Base-by-base conservation (phyloP, 2,329 filamentous ascomycete genomes). In the Fusarium domesticum region DNA sequence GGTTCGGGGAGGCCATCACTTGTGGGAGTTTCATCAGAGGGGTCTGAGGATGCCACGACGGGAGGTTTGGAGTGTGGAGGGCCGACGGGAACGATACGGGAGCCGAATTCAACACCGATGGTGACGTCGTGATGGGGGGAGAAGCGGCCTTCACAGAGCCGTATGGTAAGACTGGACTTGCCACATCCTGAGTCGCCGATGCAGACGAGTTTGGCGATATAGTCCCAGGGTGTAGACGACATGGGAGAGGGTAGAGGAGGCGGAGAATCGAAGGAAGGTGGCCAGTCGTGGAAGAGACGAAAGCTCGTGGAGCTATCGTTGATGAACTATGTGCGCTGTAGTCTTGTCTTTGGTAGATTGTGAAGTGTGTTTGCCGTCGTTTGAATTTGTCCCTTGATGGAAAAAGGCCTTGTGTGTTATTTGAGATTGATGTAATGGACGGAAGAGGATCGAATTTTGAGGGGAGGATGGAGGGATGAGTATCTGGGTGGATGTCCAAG, bases 141-240 rank as follows among this genome's bases (percentile, higher is more conserved):
- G 76, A 97, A 96, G 67, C 92, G 89, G 60, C 91, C 91, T 77
- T 96, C 92, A 74, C 92, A 96, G 53, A 97, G 87, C 53, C 92
- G 89, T 66, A 96, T 91, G 44, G 91, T 96, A 58, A 96, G 81
- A 70, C 89, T 82, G 51, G 89, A 95, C 76, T 98, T 98, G 63
- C 93, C 93, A 65, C 89, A 95, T 65, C 91, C 93, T 35, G 87
- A 93, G 74, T 97, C 93, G 68, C 93, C 93, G 63, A 98, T 90
- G 73, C 89, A 95, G 64, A 97, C 92, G 61, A 98, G 88, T 72
- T 98, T 98, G 69, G 92, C 91, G 66, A 97, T 98, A 75, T 95
- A 97, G 74, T 97, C 90, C 92, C 92, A 97, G 69, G 89, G 85
- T 62, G 84, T 79, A 53, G 72, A 67, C 63, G 77, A 77, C 78